Conservation (phyloP, 768 basidiomycete genomes). For the Rhizopogon vesiculosus region DNA sequence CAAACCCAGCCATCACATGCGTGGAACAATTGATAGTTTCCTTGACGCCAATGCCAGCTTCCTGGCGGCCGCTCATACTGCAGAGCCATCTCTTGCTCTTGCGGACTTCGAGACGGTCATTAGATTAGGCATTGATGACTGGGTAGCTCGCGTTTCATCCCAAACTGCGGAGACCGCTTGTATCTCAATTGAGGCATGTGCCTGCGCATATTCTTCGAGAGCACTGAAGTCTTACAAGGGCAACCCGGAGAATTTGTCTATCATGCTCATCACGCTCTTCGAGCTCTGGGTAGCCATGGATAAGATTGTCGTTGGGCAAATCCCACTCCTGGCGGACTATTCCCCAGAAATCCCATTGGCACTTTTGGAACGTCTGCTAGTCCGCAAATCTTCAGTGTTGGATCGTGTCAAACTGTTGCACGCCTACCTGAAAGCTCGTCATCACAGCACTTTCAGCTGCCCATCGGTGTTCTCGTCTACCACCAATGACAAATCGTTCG, state of each 20-base stretch:
- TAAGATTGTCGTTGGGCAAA: slow-evolving; percentile 12
- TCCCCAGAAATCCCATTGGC: slow-evolving; percentile 27
- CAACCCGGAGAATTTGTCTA: slow-evolving; percentile 35
- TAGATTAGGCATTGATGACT: slow-evolving; percentile 28
- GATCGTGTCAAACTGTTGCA: slow-evolving; percentile 21
- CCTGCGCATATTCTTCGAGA: slow-evolving; percentile 19
- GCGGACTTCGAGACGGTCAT: slow-evolving; percentile 33
- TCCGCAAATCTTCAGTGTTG: slow-evolving; percentile 24
- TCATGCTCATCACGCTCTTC: slow-evolving; percentile 35
- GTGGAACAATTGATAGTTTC: slow-evolving; percentile 14
- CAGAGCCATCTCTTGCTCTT: slow-evolving; percentile 16
- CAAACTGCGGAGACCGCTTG: slow-evolving; percentile 10
- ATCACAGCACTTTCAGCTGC: slow-evolving; percentile 4
- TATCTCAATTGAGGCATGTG: slow-evolving; percentile 16
- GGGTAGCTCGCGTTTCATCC: slow-evolving; percentile 21
- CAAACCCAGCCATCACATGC: not conserved
- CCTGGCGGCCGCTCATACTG: slow-evolving; percentile 4
- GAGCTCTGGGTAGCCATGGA: slow-evolving; percentile 38
- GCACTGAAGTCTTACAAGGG: slow-evolving; percentile 22
- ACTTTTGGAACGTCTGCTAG: slow-evolving; percentile 22
- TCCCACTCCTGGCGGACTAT: slow-evolving; percentile 25
- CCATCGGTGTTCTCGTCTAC: slow-evolving; percentile 31
- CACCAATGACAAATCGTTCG: slow-evolving; percentile 8
- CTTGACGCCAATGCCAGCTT: slow-evolving; percentile 7
- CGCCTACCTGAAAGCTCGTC: slow-evolving; percentile 29